Evolutionary conservation across 2,329 filamentous ascomycete species (phyloP).

Genomic region (Bipolaris sorokiniana): DNA sequence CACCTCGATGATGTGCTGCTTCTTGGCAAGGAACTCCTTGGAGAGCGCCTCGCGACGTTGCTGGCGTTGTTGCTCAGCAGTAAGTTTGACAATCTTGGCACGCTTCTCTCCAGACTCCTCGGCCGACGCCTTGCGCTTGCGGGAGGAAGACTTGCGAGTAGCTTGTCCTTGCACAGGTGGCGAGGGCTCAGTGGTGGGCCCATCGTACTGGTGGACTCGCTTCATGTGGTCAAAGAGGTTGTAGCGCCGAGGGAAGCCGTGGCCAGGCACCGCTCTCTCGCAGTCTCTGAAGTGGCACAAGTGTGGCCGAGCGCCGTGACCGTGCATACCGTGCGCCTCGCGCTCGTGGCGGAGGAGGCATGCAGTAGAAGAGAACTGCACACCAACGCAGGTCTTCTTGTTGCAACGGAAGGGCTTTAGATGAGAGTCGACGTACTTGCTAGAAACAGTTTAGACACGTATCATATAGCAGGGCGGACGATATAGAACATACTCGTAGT

Average conservation of each 20-base stretch:
- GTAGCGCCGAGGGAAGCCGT: slow-evolving; percentile 94
- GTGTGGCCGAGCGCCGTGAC: slow-evolving; percentile 90
- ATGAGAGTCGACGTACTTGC: slow-evolving; percentile 97
- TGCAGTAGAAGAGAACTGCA: slow-evolving; percentile 92
- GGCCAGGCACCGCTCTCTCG: slow-evolving; percentile 79
- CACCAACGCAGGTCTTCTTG: slow-evolving; percentile 78
- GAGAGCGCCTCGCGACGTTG: slow-evolving; percentile 40
- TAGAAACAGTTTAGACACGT: slow-evolving; percentile 47
- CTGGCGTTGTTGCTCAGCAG: slow-evolving; percentile 44
- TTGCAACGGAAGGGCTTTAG: slow-evolving; percentile 97
- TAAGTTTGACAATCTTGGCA: slow-evolving; percentile 39
- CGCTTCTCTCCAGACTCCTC: slow-evolving; percentile 45
- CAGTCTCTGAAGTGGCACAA: slow-evolving; percentile 84
- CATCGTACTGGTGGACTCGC: slow-evolving; percentile 75
- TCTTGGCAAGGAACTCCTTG: slow-evolving; percentile 43
- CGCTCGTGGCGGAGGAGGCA: slow-evolving; percentile 94
- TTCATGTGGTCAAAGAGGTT: slow-evolving; percentile 98
- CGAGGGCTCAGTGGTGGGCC: slow-evolving; percentile 42
- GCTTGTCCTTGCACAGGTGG: slow-evolving; percentile 36
- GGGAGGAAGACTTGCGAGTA: slow-evolving; percentile 35
- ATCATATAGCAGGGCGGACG: not conserved
- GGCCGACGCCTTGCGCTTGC: slow-evolving; percentile 45
- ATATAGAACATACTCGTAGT: slow-evolving; percentile 80
- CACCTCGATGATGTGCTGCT: slow-evolving; percentile 44
- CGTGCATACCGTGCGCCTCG: slow-evolving; percentile 94